phyloP scores from a whole-genome alignment of 495 filamentous ascomycete species.

The Aspergillus indologenus region DNA sequence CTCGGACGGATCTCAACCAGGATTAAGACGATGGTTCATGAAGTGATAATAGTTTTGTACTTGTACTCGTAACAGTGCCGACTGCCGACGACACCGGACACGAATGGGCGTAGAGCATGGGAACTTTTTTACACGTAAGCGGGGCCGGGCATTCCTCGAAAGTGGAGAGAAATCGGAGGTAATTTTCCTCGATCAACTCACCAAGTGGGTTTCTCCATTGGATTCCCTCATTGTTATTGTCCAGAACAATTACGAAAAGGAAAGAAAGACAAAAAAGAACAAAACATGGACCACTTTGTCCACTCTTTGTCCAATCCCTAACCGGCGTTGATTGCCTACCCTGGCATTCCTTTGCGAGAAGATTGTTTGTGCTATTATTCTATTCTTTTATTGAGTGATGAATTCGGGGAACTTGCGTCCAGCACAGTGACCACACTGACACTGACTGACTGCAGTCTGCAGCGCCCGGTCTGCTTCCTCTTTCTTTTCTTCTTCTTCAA shows the following conservation, averaged over 20 bases:
- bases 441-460: not conserved
- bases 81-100: not conserved
- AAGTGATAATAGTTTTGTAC: not conserved
- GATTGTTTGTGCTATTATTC: not conserved
- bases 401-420: not conserved
- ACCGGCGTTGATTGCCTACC: not conserved
- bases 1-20: not conserved
- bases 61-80: no score
- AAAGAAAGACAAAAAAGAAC: not conserved
- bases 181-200: not conserved
- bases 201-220: not conserved
- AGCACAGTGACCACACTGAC: no score
- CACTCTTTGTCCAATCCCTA: not conserved
- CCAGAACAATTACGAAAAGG: not conserved
- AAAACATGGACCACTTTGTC: not conserved
- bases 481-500: not conserved
- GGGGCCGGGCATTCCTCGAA: not conserved
- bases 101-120: not conserved
- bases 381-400: not conserved
- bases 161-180: not conserved
- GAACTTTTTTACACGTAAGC: not conserved
- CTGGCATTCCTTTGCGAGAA: not conserved
- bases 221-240: not conserved
- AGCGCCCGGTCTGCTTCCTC: no score
- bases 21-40: not conserved